Conservation (phyloP, 495 filamentous ascomycete genomes). For the Elasticomyces elasticus region DNA sequence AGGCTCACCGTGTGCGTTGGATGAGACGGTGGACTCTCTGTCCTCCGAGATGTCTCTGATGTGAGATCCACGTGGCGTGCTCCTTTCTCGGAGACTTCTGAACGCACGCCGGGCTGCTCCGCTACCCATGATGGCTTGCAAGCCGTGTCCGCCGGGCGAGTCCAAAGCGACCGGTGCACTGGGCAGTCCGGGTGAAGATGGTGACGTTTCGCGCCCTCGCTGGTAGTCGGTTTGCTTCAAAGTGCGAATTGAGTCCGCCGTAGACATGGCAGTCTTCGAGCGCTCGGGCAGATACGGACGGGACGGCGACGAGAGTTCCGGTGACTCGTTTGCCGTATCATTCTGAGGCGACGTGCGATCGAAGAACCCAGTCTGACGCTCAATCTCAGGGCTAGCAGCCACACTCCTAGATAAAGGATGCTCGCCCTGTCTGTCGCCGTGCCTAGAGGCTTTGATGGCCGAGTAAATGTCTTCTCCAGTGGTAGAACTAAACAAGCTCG, state of each 20-base stretch:
- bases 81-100: slow-evolving; percentile 37
- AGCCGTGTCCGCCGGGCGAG: slow-evolving; percentile 37
- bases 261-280: slow-evolving; percentile 49
- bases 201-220: slow-evolving; percentile 21
- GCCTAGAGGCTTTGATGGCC: slow-evolving; percentile 37
- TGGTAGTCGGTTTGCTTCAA: slow-evolving; percentile 26
- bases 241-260: slow-evolving; percentile 52
- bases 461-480: slow-evolving; percentile 47
- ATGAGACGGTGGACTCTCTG: slow-evolving; percentile 36
- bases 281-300: slow-evolving; percentile 42
- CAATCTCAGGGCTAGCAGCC: slow-evolving; percentile 59
- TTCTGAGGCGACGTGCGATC: background rate
- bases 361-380: slow-evolving; percentile 35
- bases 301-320: slow-evolving; percentile 11
- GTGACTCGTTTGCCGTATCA: background rate
- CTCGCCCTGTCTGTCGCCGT: slow-evolving; percentile 50
- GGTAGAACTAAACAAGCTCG: slow-evolving; percentile 62
- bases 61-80: slow-evolving; percentile 34
- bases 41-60: slow-evolving; percentile 40
- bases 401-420: slow-evolving; percentile 80
- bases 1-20: slow-evolving; percentile 29
- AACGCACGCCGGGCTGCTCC: slow-evolving; percentile 45
- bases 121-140: slow-evolving; percentile 46
- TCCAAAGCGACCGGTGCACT: slow-evolving; percentile 42
- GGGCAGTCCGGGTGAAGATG: slow-evolving; percentile 33